These are phyloP conservation scores for Verticillium nubilum DNA, from an alignment of 2,329 filamentous ascomycete genomes.

Conservation along the genomic window DNA sequence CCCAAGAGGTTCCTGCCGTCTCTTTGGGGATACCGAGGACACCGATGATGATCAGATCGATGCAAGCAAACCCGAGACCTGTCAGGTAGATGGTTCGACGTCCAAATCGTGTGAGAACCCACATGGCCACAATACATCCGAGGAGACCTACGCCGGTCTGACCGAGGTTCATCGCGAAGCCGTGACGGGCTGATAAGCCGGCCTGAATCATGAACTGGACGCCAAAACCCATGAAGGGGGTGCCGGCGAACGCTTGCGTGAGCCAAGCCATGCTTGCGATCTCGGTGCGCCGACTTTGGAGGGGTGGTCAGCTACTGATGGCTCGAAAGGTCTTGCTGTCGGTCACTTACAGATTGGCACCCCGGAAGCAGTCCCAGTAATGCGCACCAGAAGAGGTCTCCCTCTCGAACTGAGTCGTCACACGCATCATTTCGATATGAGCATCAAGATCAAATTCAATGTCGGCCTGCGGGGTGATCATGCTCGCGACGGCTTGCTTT, in stretches of 20 bases:
- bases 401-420: slow-evolving; percentile 33
- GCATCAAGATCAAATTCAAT: slow-evolving; percentile 23
- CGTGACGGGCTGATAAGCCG: slow-evolving; percentile 18
- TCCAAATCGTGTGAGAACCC: slow-evolving; percentile 32
- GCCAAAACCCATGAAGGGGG: slow-evolving; percentile 25
- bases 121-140: slow-evolving; percentile 34
- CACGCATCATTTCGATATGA: slow-evolving; percentile 34
- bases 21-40: slow-evolving; percentile 18
- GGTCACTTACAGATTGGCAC: slow-evolving; percentile 25
- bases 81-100: slow-evolving; percentile 32
- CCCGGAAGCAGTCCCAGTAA: slow-evolving; percentile 36
- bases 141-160: slow-evolving; percentile 29
- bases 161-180: slow-evolving; percentile 22
- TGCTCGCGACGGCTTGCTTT: slow-evolving; percentile 20
- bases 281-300: slow-evolving; percentile 32
- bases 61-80: slow-evolving; percentile 30
- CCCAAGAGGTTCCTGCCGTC: slow-evolving; percentile 21
- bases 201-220: slow-evolving; percentile 29
- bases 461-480: slow-evolving; percentile 14
- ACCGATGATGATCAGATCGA: slow-evolving; percentile 22
- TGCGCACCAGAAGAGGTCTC: slow-evolving; percentile 22
- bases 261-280: slow-evolving; percentile 25
- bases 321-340: background rate
- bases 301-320: background rate
- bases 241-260: slow-evolving; percentile 21